A percentile compares a stretch with the other conserved stretches of the same genome.
phyloP scores from a whole-genome alignment of 495 filamentous ascomycete genomes.

The Xylaria palmicola region DNA sequence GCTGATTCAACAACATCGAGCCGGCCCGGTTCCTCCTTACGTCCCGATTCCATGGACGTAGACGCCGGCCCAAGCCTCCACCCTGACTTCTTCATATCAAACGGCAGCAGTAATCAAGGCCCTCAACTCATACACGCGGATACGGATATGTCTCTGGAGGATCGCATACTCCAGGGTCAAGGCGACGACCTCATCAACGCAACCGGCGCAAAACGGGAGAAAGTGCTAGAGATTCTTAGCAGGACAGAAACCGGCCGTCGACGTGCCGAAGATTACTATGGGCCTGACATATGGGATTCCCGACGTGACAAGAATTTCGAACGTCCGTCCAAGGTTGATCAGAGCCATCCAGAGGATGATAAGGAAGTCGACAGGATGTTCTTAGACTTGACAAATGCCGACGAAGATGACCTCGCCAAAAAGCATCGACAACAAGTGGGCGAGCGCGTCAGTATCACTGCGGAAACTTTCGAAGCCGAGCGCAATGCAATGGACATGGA shows the following conservation, averaged over 20 bases:
- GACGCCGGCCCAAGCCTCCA: constrained; percentile 28
- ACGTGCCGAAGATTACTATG: constrained; percentile 42
- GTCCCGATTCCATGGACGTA: constrained; percentile 35
- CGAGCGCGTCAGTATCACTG: constrained; percentile 29
- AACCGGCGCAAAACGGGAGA: constrained; percentile 31
- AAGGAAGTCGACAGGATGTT: constrained; percentile 53
- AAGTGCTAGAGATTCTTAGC: constrained; percentile 38
- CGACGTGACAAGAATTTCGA: constrained; percentile 24
- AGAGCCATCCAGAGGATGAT: constrained; percentile 39
- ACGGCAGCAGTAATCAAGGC: constrained; percentile 26
- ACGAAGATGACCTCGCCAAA: constrained; percentile 45
- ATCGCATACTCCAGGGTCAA: constrained; percentile 37
- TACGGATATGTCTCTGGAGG: constrained; percentile 38
- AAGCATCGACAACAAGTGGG: constrained; percentile 27
- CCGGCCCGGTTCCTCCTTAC: constrained; percentile 33
- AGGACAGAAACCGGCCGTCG: constrained; percentile 39
- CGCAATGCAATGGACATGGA: constrained; percentile 40
- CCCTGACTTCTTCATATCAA: constrained; percentile 39
- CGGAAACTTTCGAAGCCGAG: constrained; percentile 37
- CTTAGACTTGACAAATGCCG: constrained; percentile 49
- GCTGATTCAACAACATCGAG: constrained; percentile 31
- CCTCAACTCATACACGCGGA: constrained; percentile 34
- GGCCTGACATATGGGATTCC: constrained; percentile 34
- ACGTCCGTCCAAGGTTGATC: constrained; percentile 22
- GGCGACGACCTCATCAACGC: constrained; percentile 35